These are phyloP conservation scores for Globisporangium nagaii DNA, from an alignment of 352 stramenopile species.

Conservation along the genomic window DNA sequence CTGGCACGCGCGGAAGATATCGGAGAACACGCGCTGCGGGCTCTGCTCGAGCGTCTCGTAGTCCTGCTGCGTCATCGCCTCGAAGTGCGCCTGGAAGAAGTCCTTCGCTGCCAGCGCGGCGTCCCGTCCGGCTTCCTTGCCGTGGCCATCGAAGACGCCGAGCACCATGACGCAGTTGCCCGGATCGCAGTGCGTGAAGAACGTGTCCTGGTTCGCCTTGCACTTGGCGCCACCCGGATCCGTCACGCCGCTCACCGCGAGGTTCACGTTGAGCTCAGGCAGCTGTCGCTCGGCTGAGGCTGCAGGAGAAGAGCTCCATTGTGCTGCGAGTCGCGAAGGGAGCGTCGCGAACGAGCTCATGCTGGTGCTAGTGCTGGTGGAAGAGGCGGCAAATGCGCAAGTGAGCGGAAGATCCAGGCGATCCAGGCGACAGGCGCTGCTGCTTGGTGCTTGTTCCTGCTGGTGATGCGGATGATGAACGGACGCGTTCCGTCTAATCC, in stretches of 20 bases:
- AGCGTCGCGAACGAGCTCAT: conserved; percentile 10
- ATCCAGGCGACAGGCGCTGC: too few relatives aligned
- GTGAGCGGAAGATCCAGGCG: too few relatives aligned
- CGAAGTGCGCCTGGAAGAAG: conserved; percentile 66
- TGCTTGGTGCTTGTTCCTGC: too few relatives aligned
- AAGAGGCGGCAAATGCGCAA: too few relatives aligned
- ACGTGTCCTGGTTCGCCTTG: conserved; percentile 86
- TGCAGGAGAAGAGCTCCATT: neutral
- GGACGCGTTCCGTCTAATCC: too few relatives aligned
- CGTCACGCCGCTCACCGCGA: conserved; percentile 44
- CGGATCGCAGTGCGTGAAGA: conserved; percentile 59
- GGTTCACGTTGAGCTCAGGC: conserved; percentile 1
- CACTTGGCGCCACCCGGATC: conserved; percentile 49
- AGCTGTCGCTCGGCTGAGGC: neutral
- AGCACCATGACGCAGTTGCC: conserved; percentile 44
- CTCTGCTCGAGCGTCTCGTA: conserved; percentile 47
- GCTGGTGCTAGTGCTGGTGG: too few relatives aligned
- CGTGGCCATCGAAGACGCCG: conserved; percentile 85
- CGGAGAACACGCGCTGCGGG: conserved; percentile 40
- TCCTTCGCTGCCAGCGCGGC: conserved; percentile 53
- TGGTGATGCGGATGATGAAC: too few relatives aligned
- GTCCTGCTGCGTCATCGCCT: conserved; percentile 31
- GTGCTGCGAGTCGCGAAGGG: neutral
- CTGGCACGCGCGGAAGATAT: conserved; percentile 61
- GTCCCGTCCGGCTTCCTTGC: conserved; percentile 63